Evolutionary conservation across 2,329 filamentous ascomycete species (phyloP).

Genomic region (Davidsoniella virescens): DNA sequence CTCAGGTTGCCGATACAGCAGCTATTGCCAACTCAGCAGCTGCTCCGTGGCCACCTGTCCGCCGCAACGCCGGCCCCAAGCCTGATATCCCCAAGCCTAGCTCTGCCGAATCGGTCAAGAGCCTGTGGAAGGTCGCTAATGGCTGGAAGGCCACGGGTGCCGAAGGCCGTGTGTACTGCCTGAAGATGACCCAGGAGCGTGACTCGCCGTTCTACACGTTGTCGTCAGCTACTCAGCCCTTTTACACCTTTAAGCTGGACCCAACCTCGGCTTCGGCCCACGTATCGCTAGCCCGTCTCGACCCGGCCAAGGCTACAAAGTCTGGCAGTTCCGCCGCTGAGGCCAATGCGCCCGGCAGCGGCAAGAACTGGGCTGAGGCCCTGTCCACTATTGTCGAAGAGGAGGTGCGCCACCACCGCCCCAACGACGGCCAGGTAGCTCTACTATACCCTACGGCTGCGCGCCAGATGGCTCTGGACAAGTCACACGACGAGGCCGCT

Average conservation of each 20-base stretch:
- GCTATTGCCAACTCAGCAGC: conserved; percentile 5
- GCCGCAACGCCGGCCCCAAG: conserved; percentile 23
- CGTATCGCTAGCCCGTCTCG: conserved; percentile 41
- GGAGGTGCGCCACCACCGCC: conserved; percentile 33
- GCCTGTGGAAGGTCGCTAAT: conserved; percentile 53
- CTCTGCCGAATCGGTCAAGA: conserved; percentile 44
- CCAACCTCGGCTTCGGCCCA: conserved; percentile 47
- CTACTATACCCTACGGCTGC: conserved; percentile 51
- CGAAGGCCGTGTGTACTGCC: conserved; percentile 42
- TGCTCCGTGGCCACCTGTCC: conserved; percentile 14
- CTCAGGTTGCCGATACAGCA: neutral
- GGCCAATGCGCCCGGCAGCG: conserved; percentile 17
- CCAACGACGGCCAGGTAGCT: conserved; percentile 48
- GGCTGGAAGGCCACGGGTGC: conserved; percentile 47
- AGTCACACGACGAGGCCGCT: conserved; percentile 32
- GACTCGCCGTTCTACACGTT: conserved; percentile 52
- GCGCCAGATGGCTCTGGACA: conserved; percentile 44
- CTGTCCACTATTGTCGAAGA: conserved; percentile 43
- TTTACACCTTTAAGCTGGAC: conserved; percentile 50
- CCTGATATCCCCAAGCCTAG: conserved; percentile 33
- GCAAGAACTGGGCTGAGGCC: conserved; percentile 40
- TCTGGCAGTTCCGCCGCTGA: conserved; percentile 20
- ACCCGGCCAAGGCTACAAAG: conserved; percentile 42
- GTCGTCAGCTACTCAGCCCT: conserved; percentile 43
- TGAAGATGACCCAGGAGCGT: conserved; percentile 37